Base-by-base conservation (phyloP, 179 eudicot genomes). In the Sideroxylon spinosum region DNA sequence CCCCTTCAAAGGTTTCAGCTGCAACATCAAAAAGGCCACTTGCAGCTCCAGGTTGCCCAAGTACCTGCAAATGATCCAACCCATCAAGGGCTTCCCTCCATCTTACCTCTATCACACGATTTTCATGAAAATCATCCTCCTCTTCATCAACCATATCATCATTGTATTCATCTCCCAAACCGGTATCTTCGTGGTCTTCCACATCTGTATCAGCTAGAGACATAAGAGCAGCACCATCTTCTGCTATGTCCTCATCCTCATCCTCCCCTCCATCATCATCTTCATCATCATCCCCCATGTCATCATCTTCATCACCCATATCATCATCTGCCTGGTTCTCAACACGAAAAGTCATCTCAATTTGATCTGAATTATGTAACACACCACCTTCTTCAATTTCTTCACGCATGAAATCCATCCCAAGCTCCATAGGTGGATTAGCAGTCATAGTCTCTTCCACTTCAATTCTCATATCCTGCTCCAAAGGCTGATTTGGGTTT, bases 41-140 rank as follows among this genome's bases (percentile, higher is more conserved):
- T 48, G 86, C 83, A 78, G 93, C 83, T 80, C 96, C 98, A 82
- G 93, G 89, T 78, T 89, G 94, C 75, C 92, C 94, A 67, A 89
- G 88, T 77, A 90, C 97, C 86, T 94, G 98, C 80, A 93, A 80
- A 81, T 95, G 97, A 85, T 93, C 93, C 82, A 93, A 85, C 28
- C 97, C 99, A 89, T 91, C 98, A 74, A 96, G 91, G 74, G 96
- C 98, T 87, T 94, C 99, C 80, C 99, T 89, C 99, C 98, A 96
- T 79, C 98, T 89, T 7, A 96, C 98, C 88, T 96, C 99, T 68
- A 96, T 92, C 48, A 96, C 97, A 74, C 93, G 89, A 79, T 92
- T 96, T 80, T 88, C 99, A 84, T 89, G 94, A 85, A 88, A 92
- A 82, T 94, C 98, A 81, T 94, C 99, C 26, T 96, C 99, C 65